Evolutionary conservation across 164 flowering plant genomes (phyloP).

Genomic region (Akebia trifoliata): DNA sequence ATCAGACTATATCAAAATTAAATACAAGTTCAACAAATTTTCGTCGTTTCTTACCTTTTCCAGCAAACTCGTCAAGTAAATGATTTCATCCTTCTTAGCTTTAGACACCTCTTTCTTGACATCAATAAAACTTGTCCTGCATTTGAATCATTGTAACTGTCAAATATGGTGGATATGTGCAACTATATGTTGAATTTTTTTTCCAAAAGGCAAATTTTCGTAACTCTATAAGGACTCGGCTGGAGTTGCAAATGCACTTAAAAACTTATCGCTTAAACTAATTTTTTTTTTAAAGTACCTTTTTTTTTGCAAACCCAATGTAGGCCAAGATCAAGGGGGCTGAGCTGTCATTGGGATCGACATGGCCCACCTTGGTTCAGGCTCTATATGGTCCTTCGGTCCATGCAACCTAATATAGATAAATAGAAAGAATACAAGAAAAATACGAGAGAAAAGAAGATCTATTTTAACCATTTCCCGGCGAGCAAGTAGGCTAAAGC

Average conservation of each 20-base stretch:
- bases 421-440: not conserved
- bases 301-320: too few relatives aligned
- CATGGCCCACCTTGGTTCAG: too few relatives aligned
- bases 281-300: too few relatives aligned
- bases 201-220: not conserved
- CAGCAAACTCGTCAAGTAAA: conserved; percentile 31
- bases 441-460: not conserved
- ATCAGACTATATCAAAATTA: not conserved
- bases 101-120: conserved; percentile 22
- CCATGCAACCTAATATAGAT: not conserved
- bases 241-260: not conserved
- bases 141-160: conserved; percentile 13
- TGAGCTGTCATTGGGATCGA: too few relatives aligned
- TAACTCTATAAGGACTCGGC: not conserved
- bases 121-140: conserved; percentile 52
- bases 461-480: not conserved
- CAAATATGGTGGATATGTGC: not conserved
- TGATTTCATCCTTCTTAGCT: conserved; percentile 50
- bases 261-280: too few relatives aligned
- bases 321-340: too few relatives aligned
- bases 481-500: not conserved
- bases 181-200: not conserved
- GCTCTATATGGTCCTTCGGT: too few relatives aligned
- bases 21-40: not conserved
- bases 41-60: conserved; percentile 31